Evolutionary conservation across 176 grass and related monocot species (phyloP).

Genomic region (Aegilops bicornis): DNA sequence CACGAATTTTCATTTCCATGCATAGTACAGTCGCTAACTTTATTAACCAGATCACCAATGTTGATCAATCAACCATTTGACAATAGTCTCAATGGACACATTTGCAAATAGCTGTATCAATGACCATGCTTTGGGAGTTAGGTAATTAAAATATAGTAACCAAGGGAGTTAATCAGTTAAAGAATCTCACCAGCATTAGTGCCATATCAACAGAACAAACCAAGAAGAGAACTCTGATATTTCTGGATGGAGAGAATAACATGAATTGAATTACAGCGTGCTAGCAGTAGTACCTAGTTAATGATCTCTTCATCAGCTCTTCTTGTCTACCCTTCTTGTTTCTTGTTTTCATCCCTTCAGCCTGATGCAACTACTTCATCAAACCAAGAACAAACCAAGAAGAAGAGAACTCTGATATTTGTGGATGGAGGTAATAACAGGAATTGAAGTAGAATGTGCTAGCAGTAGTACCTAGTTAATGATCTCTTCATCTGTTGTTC

Average conservation of each 20-base stretch:
- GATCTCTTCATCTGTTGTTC: background rate
- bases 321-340: background rate
- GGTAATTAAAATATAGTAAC: no score
- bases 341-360: background rate
- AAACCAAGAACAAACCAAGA: background rate
- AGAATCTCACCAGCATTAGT: background rate
- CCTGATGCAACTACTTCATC: background rate
- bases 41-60: background rate
- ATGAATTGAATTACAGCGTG: background rate
- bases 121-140: background rate
- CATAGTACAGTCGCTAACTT: background rate
- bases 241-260: background rate
- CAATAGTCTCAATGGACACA: no score
- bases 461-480: no score
- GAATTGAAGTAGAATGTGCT: background rate
- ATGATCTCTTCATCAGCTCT: background rate
- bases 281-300: no score
- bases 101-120: background rate
- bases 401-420: background rate
- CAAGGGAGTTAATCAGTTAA: background rate
- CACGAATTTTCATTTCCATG: background rate
- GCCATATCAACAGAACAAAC: background rate
- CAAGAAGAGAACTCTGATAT: background rate
- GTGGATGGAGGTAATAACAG: background rate
- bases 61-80: no score